Evolutionary conservation across 257 asterid genomes (phyloP), one percentile per base, ranked within the genome.

Genomic region (Vinca minor): DNA sequence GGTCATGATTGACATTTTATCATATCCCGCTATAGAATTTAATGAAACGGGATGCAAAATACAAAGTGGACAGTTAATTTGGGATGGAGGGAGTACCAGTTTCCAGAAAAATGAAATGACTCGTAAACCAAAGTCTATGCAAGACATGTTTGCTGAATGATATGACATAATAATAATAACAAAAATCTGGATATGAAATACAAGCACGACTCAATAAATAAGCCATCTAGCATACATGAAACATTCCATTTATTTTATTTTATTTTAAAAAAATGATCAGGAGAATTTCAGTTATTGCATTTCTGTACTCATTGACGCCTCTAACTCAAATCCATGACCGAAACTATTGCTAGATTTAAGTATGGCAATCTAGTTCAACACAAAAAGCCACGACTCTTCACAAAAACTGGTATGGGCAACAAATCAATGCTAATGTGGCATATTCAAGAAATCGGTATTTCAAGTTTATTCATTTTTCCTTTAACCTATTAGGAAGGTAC

Each of bases 31-130:
- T n/a, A n/a, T n/a, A n/a, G n/a, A n/a, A n/a, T n/a, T n/a, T n/a
- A n/a, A n/a, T n/a, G n/a, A n/a, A n/a, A n/a, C n/a, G n/a, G n/a
- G n/a, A n/a, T n/a, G n/a, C n/a, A n/a, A n/a, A n/a, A n/a, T n/a
- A n/a, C n/a, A n/a, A n/a, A n/a, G n/a, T n/a, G n/a, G n/a, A n/a
- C n/a, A n/a, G n/a, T n/a, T n/a, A n/a, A n/a, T n/a, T n/a, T n/a
- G n/a, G n/a, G n/a, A n/a, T n/a, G n/a, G n/a, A 9, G 28, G 41
- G 8, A 18, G 21, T 36, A 39, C n/a, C 17, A 18, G 32, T 52
- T 65, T 65, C 44, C 38, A 54, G 10, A 64, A 20, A 46, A 41
- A 64, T 47, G 28, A 39, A 18, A 65, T 25, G 53, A 41, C 29
- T 35, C 20, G 10, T 47, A 39, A n/a, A n/a, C n/a, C n/a, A n/a